Percentiles rank a stretch among this genome's conserved stretches.
These are phyloP conservation scores for Elaeis oleifera DNA, from an alignment of 202 grass and related monocot genomes.

Conservation along the genomic window DNA sequence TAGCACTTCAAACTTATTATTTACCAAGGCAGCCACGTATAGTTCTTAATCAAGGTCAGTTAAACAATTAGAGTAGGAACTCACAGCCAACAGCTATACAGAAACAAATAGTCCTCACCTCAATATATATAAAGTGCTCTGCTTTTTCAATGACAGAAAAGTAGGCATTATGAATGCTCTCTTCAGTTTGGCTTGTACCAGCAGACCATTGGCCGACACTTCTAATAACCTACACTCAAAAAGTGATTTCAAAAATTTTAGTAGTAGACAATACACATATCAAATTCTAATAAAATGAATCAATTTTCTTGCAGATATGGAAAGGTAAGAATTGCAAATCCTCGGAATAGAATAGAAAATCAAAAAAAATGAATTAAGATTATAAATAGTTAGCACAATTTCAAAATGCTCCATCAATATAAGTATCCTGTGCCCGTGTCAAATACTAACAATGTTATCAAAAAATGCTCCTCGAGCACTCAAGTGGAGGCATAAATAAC, in stretches of 20 bases:
- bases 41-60: background rate
- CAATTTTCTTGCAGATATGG: no score
- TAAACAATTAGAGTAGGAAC: background rate
- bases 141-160: slow-evolving; percentile 77
- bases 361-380: background rate
- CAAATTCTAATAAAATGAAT: background rate
- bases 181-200: slow-evolving; percentile 77
- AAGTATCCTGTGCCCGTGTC: background rate
- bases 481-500: no score
- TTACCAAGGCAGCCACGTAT: background rate
- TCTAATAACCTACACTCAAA: slow-evolving; percentile 50
- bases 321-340: no score
- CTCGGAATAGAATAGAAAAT: background rate
- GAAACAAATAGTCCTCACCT: slow-evolving; percentile 32
- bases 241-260: slow-evolving; percentile 3
- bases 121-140: slow-evolving; percentile 80
- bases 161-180: slow-evolving; percentile 82
- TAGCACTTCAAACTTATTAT: no score
- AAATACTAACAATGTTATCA: background rate
- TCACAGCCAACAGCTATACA: background rate
- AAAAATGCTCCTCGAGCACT: no score
- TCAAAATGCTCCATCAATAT: background rate
- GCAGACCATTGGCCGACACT: slow-evolving; percentile 74
- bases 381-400: background rate
- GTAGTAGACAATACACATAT: background rate